Conservation (phyloP, 306 rosid species). For the Fragaria vesca region DNA sequence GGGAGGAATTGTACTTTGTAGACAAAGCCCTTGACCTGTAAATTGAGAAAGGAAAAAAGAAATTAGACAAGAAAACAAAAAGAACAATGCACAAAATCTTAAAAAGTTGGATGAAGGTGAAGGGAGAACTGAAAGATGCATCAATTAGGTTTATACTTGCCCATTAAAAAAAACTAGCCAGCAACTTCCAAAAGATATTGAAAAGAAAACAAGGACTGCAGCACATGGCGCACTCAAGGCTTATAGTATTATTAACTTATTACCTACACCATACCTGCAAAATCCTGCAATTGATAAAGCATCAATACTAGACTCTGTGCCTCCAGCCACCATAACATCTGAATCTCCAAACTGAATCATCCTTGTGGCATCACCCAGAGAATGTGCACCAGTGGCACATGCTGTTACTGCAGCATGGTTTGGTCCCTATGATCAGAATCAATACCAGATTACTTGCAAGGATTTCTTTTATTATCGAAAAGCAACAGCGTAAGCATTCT, state of each 20-base stretch:
- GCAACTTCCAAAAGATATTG: not conserved
- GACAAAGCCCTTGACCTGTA: slow-evolving; percentile 79
- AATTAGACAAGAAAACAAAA: not conserved
- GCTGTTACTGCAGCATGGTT: slow-evolving; percentile 96
- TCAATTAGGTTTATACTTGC: not conserved
- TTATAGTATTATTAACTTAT: not conserved
- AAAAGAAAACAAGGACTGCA: not conserved
- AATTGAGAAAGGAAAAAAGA: slow-evolving; percentile 14
- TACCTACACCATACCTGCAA: slow-evolving; percentile 51
- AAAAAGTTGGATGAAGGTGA: not conserved
- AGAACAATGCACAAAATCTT: not conserved
- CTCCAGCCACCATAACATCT: slow-evolving; percentile 97
- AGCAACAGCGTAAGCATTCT: not conserved
- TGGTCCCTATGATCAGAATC: slow-evolving; percentile 60
- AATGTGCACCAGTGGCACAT: slow-evolving; percentile 94
- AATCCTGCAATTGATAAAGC: slow-evolving; percentile 90
- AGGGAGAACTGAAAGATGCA: not conserved
- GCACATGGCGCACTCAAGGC: slow-evolving; percentile 4
- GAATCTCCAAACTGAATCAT: slow-evolving; percentile 98
- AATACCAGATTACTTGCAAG: slow-evolving; percentile 13
- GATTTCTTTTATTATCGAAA: slow-evolving; percentile 7
- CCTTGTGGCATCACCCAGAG: slow-evolving; percentile 91
- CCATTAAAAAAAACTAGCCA: not conserved
- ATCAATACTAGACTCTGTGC: slow-evolving; percentile 95
- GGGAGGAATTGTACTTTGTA: slow-evolving; percentile 74